These are phyloP conservation scores for Fomitiporia mediterranea DNA, from an alignment of 1,284 basidiomycete genomes.

Conservation along the genomic window DNA sequence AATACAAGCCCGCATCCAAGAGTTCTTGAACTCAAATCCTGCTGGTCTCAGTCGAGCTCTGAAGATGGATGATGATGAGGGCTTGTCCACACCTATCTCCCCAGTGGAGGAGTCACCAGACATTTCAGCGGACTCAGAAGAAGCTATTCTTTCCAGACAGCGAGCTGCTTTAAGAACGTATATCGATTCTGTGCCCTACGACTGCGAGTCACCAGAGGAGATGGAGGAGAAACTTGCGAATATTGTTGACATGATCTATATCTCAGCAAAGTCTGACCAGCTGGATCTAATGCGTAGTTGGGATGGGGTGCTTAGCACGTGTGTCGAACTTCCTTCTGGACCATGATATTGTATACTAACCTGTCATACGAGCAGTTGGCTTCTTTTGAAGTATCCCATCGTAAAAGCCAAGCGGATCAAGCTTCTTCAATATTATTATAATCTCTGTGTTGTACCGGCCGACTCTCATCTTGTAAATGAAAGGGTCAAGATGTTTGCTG, in stretches of 20 bases:
- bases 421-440: conserved; percentile 78
- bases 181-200: conserved; percentile 69
- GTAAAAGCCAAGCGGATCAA: conserved; percentile 68
- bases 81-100: conserved; percentile 43
- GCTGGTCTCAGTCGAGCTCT: neutral
- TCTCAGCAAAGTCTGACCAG: conserved; percentile 74
- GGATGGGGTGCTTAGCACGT: conserved; percentile 74
- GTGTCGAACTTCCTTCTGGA: conserved; percentile 24
- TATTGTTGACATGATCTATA: conserved; percentile 68
- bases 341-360: neutral
- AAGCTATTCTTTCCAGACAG: conserved; percentile 46
- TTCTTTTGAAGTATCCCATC: conserved; percentile 79
- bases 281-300: conserved; percentile 68
- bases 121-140: conserved; percentile 31
- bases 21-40: neutral
- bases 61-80: conserved; percentile 20
- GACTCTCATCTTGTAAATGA: conserved; percentile 66
- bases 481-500: conserved; percentile 71
- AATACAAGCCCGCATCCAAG: neutral
- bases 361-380: conserved; percentile 51
- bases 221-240: conserved; percentile 73
- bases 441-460: conserved; percentile 68
- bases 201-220: conserved; percentile 68
- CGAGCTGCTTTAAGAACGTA: conserved; percentile 55
- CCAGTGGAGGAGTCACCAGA: conserved; percentile 32